These are phyloP conservation scores for Suillus variegatus DNA, from an alignment of 768 basidiomycete species.

Conservation along the genomic window DNA sequence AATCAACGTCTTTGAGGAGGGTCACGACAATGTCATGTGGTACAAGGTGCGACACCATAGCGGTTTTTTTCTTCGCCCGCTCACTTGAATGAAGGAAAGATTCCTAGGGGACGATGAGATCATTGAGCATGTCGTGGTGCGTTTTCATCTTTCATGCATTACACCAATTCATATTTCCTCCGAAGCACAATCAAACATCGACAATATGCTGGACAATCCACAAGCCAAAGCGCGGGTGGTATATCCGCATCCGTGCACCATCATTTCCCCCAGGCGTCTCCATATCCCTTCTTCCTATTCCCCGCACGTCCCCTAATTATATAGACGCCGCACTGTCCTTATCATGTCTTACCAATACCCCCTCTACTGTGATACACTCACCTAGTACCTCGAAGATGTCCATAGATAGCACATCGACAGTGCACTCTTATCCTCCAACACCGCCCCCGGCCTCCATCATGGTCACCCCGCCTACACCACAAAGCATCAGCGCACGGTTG, in stretches of 20 bases:
- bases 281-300: slow-evolving; percentile 55
- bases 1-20: slow-evolving; percentile 62
- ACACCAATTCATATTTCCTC: not conserved
- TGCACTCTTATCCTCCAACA: slow-evolving; percentile 63
- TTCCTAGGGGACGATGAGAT: slow-evolving; percentile 75
- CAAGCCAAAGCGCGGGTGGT: slow-evolving; percentile 82
- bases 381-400: slow-evolving; percentile 24
- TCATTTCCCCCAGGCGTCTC: slow-evolving; percentile 62
- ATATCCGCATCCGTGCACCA: slow-evolving; percentile 74
- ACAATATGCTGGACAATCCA: slow-evolving; percentile 76
- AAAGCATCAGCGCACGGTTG: slow-evolving; percentile 32
- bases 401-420: slow-evolving; percentile 25
- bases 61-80: not conserved
- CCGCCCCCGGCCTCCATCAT: slow-evolving; percentile 38
- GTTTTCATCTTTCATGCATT: slow-evolving; percentile 24
- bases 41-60: slow-evolving; percentile 57
- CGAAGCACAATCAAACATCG: slow-evolving; percentile 67
- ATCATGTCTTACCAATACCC: slow-evolving; percentile 48
- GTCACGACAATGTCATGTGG: slow-evolving; percentile 62
- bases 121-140: slow-evolving; percentile 69
- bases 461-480: slow-evolving; percentile 37
- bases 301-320: slow-evolving; percentile 47
- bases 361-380: slow-evolving; percentile 23
- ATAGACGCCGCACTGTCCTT: slow-evolving; percentile 54
- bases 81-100: slow-evolving; percentile 56